These are phyloP conservation scores for Salvia sclarea DNA, from an alignment of 305 asterid genomes.

Conservation along the genomic window DNA sequence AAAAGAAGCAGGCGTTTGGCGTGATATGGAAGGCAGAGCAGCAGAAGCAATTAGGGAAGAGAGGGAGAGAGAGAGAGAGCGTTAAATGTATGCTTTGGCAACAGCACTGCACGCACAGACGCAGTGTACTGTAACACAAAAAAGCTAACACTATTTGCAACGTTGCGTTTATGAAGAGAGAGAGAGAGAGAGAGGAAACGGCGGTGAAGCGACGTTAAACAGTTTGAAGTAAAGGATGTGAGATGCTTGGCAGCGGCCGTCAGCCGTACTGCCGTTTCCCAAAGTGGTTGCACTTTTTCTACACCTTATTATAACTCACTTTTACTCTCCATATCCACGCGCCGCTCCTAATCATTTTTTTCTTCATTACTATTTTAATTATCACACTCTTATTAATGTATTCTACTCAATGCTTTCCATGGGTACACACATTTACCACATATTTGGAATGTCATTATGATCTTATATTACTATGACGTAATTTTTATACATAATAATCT, in stretches of 20 bases:
- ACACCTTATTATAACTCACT: conserved; percentile 30
- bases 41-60: conserved; percentile 44
- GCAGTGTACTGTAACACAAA: conserved; percentile 35
- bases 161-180: conserved; percentile 48
- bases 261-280: conserved; percentile 70
- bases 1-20: conserved; percentile 90
- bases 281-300: conserved; percentile 31
- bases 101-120: conserved; percentile 47
- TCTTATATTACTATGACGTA: too few species aligned
- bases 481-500: too few species aligned
- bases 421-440: too few species aligned
- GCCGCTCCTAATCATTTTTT: neutral
- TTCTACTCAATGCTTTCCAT: too few species aligned
- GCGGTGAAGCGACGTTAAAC: conserved; percentile 85
- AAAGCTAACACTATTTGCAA: conserved; percentile 32
- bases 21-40: conserved; percentile 84
- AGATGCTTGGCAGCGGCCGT: conserved; percentile 50
- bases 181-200: conserved; percentile 49
- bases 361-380: neutral
- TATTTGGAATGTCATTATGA: too few species aligned
- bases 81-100: conserved; percentile 61
- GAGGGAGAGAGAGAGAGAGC: conserved; percentile 38
- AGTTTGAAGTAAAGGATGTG: conserved; percentile 28
- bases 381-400: too few species aligned
- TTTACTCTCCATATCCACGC: conserved; percentile 27